Evolutionary conservation across 306 rosid species (phyloP).

Genomic region (Begonia peltatifolia): DNA sequence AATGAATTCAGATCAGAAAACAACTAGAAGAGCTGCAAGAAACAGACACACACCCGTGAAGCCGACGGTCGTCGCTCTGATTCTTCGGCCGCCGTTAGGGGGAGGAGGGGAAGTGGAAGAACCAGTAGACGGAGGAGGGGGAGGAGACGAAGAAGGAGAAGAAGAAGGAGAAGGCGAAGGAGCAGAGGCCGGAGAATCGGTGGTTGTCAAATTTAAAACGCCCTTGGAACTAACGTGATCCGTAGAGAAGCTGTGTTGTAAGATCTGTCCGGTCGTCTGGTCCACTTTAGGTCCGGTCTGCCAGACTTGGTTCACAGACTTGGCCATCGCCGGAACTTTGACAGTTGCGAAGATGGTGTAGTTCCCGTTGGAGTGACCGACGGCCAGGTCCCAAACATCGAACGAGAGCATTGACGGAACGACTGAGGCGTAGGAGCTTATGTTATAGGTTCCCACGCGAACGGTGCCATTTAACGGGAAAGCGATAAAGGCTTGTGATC

Average conservation of each 20-base stretch:
- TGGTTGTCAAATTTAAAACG: background rate
- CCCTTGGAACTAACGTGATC: background rate
- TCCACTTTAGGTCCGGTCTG: constrained; percentile 38
- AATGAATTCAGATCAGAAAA: too few relatives aligned
- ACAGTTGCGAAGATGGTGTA: constrained; percentile 22
- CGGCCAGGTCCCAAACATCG: constrained; percentile 13
- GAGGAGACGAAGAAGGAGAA: background rate
- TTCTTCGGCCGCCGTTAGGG: too few relatives aligned
- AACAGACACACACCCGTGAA: too few relatives aligned
- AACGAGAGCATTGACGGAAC: constrained; percentile 9
- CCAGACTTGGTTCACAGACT: constrained; percentile 37
- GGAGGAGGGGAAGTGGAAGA: too few relatives aligned
- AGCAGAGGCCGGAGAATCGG: background rate
- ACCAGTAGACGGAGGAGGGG: background rate
- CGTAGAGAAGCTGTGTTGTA: background rate
- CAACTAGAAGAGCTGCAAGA: too few relatives aligned
- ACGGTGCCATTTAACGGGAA: constrained; percentile 1
- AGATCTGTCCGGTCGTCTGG: background rate
- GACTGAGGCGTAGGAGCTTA: constrained; percentile 5
- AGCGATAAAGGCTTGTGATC: constrained; percentile 45
- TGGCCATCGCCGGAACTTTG: constrained; percentile 28
- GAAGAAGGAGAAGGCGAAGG: background rate
- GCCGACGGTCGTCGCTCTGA: too few relatives aligned
- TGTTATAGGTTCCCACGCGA: constrained; percentile 18
- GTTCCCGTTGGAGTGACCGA: constrained; percentile 4